These are phyloP conservation scores for Wickerhamiella slavikovae DNA, from an alignment of 805 yeast genomes.

Conservation along the genomic window DNA sequence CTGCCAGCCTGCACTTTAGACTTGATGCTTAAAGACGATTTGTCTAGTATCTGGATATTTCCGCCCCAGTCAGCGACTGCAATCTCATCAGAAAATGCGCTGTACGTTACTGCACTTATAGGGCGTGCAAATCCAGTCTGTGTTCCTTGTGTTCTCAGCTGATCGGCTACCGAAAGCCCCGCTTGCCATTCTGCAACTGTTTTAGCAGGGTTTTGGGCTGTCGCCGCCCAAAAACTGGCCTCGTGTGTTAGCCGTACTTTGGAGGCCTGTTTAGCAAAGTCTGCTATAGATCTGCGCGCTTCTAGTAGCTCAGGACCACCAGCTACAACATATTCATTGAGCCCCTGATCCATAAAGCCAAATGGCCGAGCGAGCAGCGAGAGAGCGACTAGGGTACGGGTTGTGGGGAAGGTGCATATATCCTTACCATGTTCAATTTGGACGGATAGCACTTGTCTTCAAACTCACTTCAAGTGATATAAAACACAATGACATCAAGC, in stretches of 20 bases:
- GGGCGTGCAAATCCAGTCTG: constrained; percentile 56
- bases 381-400: too few relatives aligned
- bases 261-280: background rate
- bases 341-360: too few relatives aligned
- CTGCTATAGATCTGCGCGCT: background rate
- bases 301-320: background rate
- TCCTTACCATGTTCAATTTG: too few relatives aligned
- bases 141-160: constrained; percentile 35
- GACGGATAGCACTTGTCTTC: too few relatives aligned
- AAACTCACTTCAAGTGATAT: too few relatives aligned
- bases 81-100: constrained; percentile 21
- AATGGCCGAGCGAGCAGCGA: too few relatives aligned
- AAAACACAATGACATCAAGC: too few relatives aligned
- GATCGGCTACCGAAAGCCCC: constrained; percentile 12
- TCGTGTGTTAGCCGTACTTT: background rate
- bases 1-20: constrained; percentile 27
- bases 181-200: too few relatives aligned
- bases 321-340: too few relatives aligned
- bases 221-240: background rate
- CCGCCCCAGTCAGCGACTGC: constrained; percentile 83
- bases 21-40: constrained; percentile 19
- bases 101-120: constrained; percentile 33
- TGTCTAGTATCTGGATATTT: constrained; percentile 23
- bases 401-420: too few relatives aligned
- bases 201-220: background rate